These are phyloP conservation scores for Schizonepeta tenuifolia DNA, from an alignment of 257 asterid species.

Conservation along the genomic window DNA sequence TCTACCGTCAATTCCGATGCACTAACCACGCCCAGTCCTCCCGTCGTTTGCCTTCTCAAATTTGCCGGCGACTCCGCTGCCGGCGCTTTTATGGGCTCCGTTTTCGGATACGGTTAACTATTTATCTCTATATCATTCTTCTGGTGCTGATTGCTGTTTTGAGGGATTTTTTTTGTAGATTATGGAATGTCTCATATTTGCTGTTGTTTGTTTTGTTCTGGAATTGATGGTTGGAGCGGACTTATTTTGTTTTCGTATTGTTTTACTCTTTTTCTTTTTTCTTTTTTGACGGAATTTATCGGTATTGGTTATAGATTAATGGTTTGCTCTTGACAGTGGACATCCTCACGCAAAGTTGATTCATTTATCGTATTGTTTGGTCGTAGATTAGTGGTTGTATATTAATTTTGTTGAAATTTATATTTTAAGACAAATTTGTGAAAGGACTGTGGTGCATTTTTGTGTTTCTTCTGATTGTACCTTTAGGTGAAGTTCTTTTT, in stretches of 20 bases:
- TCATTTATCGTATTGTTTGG: not conserved
- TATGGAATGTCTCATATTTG: not conserved
- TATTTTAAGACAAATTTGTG: not conserved
- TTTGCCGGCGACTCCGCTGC: slow-evolving; percentile 75
- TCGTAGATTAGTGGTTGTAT: not conserved
- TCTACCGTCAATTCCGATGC: slow-evolving; percentile 42
- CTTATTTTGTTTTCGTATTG: not conserved
- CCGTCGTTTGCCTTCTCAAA: slow-evolving; percentile 59
- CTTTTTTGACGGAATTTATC: not conserved
- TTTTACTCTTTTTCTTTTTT: not conserved
- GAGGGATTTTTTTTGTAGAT: not conserved
- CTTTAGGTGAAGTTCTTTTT: not conserved
- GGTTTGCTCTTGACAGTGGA: not conserved
- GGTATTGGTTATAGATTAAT: not conserved
- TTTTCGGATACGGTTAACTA: slow-evolving; percentile 65
- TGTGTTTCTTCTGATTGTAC: not conserved
- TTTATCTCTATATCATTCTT: not conserved
- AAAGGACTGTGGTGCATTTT: not conserved
- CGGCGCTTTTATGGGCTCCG: slow-evolving; percentile 81
- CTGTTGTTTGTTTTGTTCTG: not conserved
- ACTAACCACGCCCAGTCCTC: slow-evolving; percentile 51
- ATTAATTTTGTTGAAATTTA: not conserved
- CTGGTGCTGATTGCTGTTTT: not conserved
- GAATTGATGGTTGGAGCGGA: not conserved
- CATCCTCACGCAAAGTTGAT: not conserved